Base-by-base conservation (phyloP, 2,329 filamentous ascomycete species). In the Plenodomus biglobosus region DNA sequence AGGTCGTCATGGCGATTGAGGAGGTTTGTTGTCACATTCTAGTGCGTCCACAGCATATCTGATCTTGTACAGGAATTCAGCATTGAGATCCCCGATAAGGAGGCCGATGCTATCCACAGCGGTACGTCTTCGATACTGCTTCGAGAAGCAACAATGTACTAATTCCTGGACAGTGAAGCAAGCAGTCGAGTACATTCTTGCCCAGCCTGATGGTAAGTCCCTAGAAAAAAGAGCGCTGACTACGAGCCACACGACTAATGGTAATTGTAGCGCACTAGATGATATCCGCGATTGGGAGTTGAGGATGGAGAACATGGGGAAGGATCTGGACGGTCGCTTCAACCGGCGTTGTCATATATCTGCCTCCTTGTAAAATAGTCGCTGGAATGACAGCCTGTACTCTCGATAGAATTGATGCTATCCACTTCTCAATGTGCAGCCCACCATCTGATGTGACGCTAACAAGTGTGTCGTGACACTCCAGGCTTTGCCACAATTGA, bases 1-100 rank as follows among this genome's bases (percentile, higher is more conserved):
- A 99, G 82, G 94, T 99, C 62, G 94, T 99, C 67, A 99, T 99
- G 94, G 94, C 94, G 61, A 97, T 99, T 77, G 94, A 99, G 84
- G 94, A 99, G 86, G 88, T 91, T 77, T 58, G 75, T 37, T 8
- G 4, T 64, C 46, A 56, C 48, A 20, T 32, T 38, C 36, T n/a
- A 44, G 17, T 21, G 38, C 19, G 39, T 18, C 7, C 13, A 55
- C 34, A 38, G 17, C 17, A 43, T 37, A 21, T 37, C 55, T 43
- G 21, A 44, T 49, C 17, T 18, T 20, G 5, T 35, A 66, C 65
- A 86, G 84, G 85, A 87, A 70, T 87, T 87, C 77, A 87, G 90
- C 87, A 94, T 96, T 74, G 92, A 96, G 83, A 96, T 96, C 69
- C 92, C 92, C 64, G 92, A 96, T 79, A 96, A 96, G 84, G 90